Percentiles rank a stretch among this genome's conserved stretches.
These are phyloP conservation scores for Hevea brasiliensis DNA, from an alignment of 345 rosid genomes.

Conservation along the genomic window DNA sequence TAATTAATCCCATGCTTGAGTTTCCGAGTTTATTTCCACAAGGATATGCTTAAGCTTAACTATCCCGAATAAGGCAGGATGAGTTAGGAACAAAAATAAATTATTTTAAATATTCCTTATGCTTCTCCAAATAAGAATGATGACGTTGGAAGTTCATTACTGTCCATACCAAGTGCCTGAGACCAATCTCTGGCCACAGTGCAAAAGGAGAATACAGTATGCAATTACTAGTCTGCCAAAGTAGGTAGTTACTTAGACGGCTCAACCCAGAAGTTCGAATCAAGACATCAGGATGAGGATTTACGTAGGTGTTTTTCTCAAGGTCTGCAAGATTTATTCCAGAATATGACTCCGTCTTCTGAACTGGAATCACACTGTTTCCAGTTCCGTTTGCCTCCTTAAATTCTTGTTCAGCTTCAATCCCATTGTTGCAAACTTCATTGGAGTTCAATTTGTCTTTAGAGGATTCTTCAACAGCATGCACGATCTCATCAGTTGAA, in stretches of 20 bases:
- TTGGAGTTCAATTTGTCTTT: slow-evolving; percentile 26
- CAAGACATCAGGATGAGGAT: slow-evolving; percentile 66
- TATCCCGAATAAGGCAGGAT: too few relatives aligned
- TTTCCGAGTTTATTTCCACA: too few relatives aligned
- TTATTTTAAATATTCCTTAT: too few relatives aligned
- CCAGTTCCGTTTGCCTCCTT: background rate
- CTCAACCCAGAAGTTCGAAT: slow-evolving; percentile 67
- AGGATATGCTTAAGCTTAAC: too few relatives aligned
- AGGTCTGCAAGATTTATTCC: slow-evolving; percentile 39
- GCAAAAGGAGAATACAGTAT: slow-evolving; percentile 57
- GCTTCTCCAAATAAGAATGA: slow-evolving; percentile 61
- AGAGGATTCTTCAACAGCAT: slow-evolving; percentile 64
- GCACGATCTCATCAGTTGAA: slow-evolving; percentile 65
- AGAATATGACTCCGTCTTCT: background rate
- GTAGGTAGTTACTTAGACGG: slow-evolving; percentile 58
- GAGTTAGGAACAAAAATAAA: too few relatives aligned
- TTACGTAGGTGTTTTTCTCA: slow-evolving; percentile 48
- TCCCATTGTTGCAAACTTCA: slow-evolving; percentile 5
- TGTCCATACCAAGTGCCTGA: slow-evolving; percentile 61
- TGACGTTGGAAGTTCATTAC: slow-evolving; percentile 60
- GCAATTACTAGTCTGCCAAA: slow-evolving; percentile 59
- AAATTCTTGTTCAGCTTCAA: slow-evolving; percentile 8
- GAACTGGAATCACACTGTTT: background rate
- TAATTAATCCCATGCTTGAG: too few relatives aligned
- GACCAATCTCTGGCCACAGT: slow-evolving; percentile 83